Percentiles rank a stretch among this genome's conserved stretches.
These are phyloP conservation scores for Alternaria infectoria DNA, from an alignment of 2,329 filamentous ascomycete species.

Conservation along the genomic window DNA sequence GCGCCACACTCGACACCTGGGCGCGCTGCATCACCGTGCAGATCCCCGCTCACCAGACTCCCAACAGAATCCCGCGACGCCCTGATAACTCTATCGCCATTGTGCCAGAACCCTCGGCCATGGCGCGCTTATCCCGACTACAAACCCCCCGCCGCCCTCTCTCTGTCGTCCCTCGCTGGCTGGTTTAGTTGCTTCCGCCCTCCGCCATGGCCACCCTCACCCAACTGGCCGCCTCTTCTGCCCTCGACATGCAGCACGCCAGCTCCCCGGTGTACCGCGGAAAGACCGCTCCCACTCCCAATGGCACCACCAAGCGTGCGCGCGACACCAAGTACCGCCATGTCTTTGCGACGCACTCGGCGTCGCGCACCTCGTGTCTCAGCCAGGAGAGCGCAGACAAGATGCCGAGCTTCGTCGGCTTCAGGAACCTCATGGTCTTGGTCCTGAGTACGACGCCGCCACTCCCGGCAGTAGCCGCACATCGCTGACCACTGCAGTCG, in stretches of 20 bases:
- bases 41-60: slow-evolving; percentile 22
- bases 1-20: slow-evolving; percentile 11
- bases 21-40: slow-evolving; percentile 19
- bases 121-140: slow-evolving; percentile 10
- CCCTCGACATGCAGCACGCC: slow-evolving; percentile 27
- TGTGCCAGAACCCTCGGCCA: slow-evolving; percentile 15
- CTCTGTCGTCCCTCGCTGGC: slow-evolving; percentile 20
- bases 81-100: slow-evolving; percentile 16
- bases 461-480: not conserved
- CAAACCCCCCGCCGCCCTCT: slow-evolving; percentile 12
- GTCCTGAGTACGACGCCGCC: slow-evolving; percentile 70
- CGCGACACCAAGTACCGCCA: slow-evolving; percentile 78
- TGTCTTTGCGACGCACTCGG: slow-evolving; percentile 83
- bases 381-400: slow-evolving; percentile 75
- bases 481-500: slow-evolving; percentile 63
- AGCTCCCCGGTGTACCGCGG: slow-evolving; percentile 33
- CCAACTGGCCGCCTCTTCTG: slow-evolving; percentile 29
- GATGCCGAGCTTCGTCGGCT: slow-evolving; percentile 86
- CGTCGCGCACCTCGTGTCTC: slow-evolving; percentile 75
- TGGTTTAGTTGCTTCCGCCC: not conserved
- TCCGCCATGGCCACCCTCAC: slow-evolving; percentile 42
- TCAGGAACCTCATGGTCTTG: slow-evolving; percentile 94
- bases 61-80: slow-evolving; percentile 23
- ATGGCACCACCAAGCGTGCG: slow-evolving; percentile 24
- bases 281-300: slow-evolving; percentile 20